Evolutionary conservation across 345 rosid species (phyloP), one percentile per base, ranked within the genome.

Genomic region (Linum tenue): DNA sequence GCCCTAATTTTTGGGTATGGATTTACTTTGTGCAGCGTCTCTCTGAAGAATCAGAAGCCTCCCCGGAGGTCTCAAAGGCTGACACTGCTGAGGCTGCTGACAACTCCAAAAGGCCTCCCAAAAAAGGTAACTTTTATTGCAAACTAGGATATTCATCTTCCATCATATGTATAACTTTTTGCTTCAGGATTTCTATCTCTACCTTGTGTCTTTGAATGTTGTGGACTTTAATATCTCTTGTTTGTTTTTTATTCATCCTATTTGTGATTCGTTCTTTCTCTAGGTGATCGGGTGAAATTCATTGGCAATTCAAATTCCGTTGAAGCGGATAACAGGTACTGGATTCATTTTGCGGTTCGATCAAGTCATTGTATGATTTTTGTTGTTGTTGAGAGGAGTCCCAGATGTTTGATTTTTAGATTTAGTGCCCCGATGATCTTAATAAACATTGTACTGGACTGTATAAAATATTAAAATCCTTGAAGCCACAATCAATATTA

Each of bases 221-320:
- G 7, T 48, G 5, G 15, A 42, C 36, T 55, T 5, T 22, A 37
- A 16, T 2, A 7, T 69, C 14, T 15, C n/a, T 14, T 14, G 16
- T 5, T 35, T 62, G 17, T 8, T 15, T 63, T 12, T 37, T 67
- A 59, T 50, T 48, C 11, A 42, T 41, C 67, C 66, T 42, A 6
- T 51, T 55, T 22, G 31, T 22, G 10, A 17, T 2, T 12, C 10
- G 8, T 16, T 62, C 39, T 56, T 59, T 55, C 65, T 68, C 57
- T 76, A 92, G 98, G 99, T 75, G 97, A 94, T 78, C 92, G 87
- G 39, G 95, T 94, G 69, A 94, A 86, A 72, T 94, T 90, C 62
- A 70, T 82, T 16, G 99, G 99, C 57, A 73, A 81, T 60, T 72
- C 97, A 22, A 74, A 59, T 70, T 73, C 62, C 55, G 50, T 68